A percentile compares a stretch with the other conserved stretches of the same genome.
These are phyloP conservation scores for Scheffersomyces parashehatae DNA, from an alignment of 1,139 yeast species.

Conservation along the genomic window DNA sequence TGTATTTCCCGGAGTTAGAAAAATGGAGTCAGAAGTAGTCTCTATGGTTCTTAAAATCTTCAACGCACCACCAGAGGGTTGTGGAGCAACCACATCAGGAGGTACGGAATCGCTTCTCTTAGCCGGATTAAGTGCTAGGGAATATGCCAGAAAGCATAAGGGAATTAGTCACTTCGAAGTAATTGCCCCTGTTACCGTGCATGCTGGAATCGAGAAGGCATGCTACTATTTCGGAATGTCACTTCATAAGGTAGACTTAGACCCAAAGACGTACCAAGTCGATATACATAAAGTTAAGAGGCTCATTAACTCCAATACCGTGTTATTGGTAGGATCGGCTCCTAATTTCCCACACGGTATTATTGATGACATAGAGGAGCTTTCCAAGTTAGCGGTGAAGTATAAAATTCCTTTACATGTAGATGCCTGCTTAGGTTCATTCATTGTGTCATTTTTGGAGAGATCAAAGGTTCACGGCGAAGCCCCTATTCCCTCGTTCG, in stretches of 20 bases:
- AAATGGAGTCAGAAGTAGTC: conserved; percentile 95
- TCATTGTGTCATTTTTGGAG: conserved; percentile 78
- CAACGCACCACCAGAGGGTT: conserved; percentile 71
- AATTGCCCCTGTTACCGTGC: conserved; percentile 85
- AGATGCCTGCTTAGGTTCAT: conserved; percentile 94
- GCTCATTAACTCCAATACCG: conserved; percentile 75
- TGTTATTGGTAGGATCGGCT: conserved; percentile 85
- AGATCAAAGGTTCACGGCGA: conserved; percentile 57
- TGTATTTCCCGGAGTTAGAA: conserved; percentile 93
- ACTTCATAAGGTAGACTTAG: conserved; percentile 77
- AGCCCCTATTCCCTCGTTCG: conserved; percentile 60
- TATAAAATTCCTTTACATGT: conserved; percentile 83
- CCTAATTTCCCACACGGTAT: conserved; percentile 98
- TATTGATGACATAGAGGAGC: conserved; percentile 78
- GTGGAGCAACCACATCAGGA: conserved; percentile 95
- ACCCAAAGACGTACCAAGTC: conserved; percentile 67
- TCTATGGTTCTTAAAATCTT: conserved; percentile 82
- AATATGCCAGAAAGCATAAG: conserved; percentile 52
- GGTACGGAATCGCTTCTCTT: conserved; percentile 91
- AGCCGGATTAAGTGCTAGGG: conserved; percentile 85
- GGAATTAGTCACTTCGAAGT: conserved; percentile 77
- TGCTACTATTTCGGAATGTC: conserved; percentile 88
- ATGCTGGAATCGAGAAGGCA: conserved; percentile 96
- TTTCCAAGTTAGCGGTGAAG: conserved; percentile 64
- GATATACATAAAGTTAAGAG: conserved; percentile 62